phyloP scores from a whole-genome alignment of 2,329 filamentous ascomycete species.

The Nakataea oryzae region DNA sequence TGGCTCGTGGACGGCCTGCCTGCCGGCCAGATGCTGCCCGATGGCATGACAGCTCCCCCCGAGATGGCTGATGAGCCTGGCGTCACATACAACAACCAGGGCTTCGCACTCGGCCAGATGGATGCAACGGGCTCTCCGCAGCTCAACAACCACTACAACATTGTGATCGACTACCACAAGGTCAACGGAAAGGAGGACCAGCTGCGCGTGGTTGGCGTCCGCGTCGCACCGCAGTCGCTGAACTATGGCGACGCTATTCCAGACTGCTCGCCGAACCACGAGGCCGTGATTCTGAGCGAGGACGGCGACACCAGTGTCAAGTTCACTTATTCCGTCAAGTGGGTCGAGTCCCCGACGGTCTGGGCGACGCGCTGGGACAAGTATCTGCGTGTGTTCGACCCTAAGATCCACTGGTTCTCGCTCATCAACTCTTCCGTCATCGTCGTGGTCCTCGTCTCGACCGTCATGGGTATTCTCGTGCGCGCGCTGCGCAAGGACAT shows the following conservation, averaged over 20 bases:
- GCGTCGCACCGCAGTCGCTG: conserved; percentile 72
- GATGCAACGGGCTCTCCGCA: conserved; percentile 34
- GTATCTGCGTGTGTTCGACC: conserved; percentile 93
- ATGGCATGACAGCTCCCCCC: not conserved
- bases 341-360: conserved; percentile 71
- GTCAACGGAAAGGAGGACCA: conserved; percentile 55
- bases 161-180: conserved; percentile 84
- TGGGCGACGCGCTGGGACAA: conserved; percentile 99
- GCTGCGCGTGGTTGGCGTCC: conserved; percentile 82
- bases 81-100: conserved; percentile 78
- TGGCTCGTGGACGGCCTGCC: conserved; percentile 94
- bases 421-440: conserved; percentile 94
- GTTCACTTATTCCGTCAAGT: conserved; percentile 90
- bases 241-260: conserved; percentile 42
- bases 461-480: conserved; percentile 85
- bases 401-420: conserved; percentile 98
- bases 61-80: conserved; percentile 67
- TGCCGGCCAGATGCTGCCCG: conserved; percentile 53
- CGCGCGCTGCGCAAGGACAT: conserved; percentile 91
- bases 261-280: conserved; percentile 51
- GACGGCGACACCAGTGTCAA: conserved; percentile 54
- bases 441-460: conserved; percentile 81
- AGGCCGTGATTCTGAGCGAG: conserved; percentile 52
- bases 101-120: conserved; percentile 67
- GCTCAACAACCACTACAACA: conserved; percentile 95